Evolutionary conservation across 257 asterid genomes (phyloP), one percentile per base, ranked within the genome.

Genomic region (Perilla frutescens): DNA sequence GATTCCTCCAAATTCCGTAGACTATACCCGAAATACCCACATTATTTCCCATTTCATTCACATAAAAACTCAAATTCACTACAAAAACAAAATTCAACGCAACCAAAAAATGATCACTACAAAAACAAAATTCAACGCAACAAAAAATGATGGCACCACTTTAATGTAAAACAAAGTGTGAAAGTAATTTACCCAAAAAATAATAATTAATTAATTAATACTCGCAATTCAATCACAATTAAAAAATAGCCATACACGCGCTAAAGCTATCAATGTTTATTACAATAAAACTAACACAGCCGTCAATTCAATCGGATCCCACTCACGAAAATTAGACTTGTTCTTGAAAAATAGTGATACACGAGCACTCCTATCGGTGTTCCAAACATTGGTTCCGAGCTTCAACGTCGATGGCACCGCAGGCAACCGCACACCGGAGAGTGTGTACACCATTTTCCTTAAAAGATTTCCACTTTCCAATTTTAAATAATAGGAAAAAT

Each of bases 351-450:
- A 74, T 36, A 89, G 64, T 4, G 80, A 71, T 39, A 84, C 71
- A 40, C 77, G 68, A 37, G 53, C 60, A 59, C 20, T 83, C 50
- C 82, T 68, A 72, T 83, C 82, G 44, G 64, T 66, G 54, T 70
- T 82, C 72, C 84, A 74, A 37, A 87, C 81, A 62, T 31, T 45
- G 72, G 63, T 32, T 0, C 77, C 80, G 2, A 78, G 62, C 73
- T 85, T 93, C 66, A 77, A 80, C 57, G 69, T 77, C 54, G 91
- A 76, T 14, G 93, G 90, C 72, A 68, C 81, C 26, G 87, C 60
- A 0, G 93, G 96, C 79, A 88, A 65, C 13, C 92, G 79, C 63
- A 87, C 85, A 3, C 92, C 96, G 1, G 92, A 77, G 29, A 91
- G 74, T 40, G 96, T 80, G 50, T 87, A 88, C 48, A 87, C 96